Conservation (phyloP, 2,329 filamentous ascomycete species). For the Ophiostoma triangulosporum region DNA sequence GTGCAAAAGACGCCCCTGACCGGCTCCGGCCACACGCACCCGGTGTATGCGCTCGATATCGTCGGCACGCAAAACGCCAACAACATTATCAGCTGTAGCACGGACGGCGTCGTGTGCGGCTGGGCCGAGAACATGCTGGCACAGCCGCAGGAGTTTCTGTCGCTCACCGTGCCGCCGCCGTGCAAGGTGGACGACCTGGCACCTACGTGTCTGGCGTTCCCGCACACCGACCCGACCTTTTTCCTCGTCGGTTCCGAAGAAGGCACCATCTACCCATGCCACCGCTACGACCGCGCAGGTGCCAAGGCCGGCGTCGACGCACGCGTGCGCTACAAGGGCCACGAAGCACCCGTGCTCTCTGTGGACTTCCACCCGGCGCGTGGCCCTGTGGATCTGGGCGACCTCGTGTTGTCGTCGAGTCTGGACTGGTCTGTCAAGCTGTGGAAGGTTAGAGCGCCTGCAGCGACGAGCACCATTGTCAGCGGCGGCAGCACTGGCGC, state of each 20-base stretch:
- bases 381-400: conserved; percentile 85
- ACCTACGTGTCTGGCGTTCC: conserved; percentile 89
- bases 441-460: conserved; percentile 82
- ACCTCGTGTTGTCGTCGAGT: conserved; percentile 81
- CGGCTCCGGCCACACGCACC: conserved; percentile 88
- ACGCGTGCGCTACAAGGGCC: conserved; percentile 75
- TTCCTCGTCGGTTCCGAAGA: conserved; percentile 96
- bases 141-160: conserved; percentile 86
- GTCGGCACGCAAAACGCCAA: conserved; percentile 97
- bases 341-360: conserved; percentile 89
- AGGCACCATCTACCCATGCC: conserved; percentile 89
- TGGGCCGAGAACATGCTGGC: conserved; percentile 98
- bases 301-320: conserved; percentile 92
- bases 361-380: conserved; percentile 89
- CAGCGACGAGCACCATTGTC: conserved; percentile 49
- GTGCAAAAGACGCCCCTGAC: conserved; percentile 95
- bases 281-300: conserved; percentile 91
- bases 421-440: conserved; percentile 96
- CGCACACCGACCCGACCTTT: conserved; percentile 88
- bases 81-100: conserved; percentile 95
- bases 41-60: conserved; percentile 88
- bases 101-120: conserved; percentile 89
- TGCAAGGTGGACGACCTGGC: conserved; percentile 89
- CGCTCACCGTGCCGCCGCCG: conserved; percentile 72
- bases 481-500: conserved; percentile 18